Base-by-base conservation (phyloP, 331 rosid species). In the Cucumis variabilis region DNA sequence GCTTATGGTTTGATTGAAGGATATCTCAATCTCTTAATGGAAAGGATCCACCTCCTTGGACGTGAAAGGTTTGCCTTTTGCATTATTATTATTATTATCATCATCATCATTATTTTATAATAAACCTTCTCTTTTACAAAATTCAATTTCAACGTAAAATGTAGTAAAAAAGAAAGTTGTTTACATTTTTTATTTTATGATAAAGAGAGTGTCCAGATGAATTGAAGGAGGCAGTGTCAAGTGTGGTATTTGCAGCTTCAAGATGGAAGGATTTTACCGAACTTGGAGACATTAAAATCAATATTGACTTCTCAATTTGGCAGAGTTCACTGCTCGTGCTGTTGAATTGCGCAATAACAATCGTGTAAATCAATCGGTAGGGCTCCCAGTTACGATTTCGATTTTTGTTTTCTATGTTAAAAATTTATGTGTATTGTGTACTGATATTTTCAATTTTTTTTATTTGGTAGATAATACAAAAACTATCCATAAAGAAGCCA, bases 251-350 rank as follows among this genome's bases (percentile, higher is more conserved):
- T 73, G 96, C 98, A 9, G 91, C 98, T 79, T 92, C 98, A 7
- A 94, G 99, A 82, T 95, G 98, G 33, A 96, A 98, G 86, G 98
- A 96, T 78, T 96, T 96, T 78, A 96, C 98, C 0, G 99, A 96
- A 92, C 96, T 95, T 87, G 98, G 90, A 75, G 94, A 96, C 91
- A 94, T 95, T 87, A 96, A 96, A 96, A 8, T 25, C 89, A 6
- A 55, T 90, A 46, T 87, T 96, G 83, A 92, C 92, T 0, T 69
- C 96, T 48, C 92, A 91, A 9, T 94, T 89, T 82, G 99, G 99
- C 53, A 96, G 98, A 95, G 33, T 94, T 96, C 60, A 89, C 93
- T 76, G 89, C 90, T 60, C 90, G 92, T 73, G 93, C 94, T 17
- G 51, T 95, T 53, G 98, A 96, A 85, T 88, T 96, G 71, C 92